Evolutionary conservation across 805 yeast species (phyloP).

Genomic region (Lipomyces yamadae): DNA sequence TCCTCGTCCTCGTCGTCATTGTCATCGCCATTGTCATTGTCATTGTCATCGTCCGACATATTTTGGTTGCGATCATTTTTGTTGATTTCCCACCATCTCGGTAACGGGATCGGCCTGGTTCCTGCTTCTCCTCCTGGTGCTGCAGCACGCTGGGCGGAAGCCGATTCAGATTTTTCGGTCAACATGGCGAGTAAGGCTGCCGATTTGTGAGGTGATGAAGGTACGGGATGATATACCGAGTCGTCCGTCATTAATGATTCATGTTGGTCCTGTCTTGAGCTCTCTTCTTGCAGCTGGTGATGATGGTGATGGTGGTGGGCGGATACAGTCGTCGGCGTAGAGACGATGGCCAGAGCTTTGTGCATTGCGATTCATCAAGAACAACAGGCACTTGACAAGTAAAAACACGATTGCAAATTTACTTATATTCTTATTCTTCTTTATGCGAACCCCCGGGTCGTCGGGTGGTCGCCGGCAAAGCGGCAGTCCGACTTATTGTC

Average conservation of each 20-base stretch:
- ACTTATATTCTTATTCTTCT: too few relatives aligned
- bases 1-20: background rate
- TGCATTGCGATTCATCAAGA: background rate
- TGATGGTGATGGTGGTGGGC: too few relatives aligned
- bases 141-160: too few relatives aligned
- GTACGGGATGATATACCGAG: background rate
- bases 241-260: background rate
- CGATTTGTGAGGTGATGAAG: conserved; percentile 5
- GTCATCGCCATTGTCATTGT: background rate
- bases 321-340: too few relatives aligned
- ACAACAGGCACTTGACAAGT: too few relatives aligned
- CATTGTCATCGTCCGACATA: too few relatives aligned
- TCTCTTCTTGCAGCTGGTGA: background rate
- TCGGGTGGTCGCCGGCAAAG: too few relatives aligned
- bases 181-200: conserved; percentile 2
- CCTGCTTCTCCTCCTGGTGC: too few relatives aligned
- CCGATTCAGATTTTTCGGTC: background rate
- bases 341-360: background rate
- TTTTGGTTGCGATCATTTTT: background rate
- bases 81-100: background rate
- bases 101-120: background rate
- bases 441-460: too few relatives aligned
- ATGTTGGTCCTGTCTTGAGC: too few relatives aligned
- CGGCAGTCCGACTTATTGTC: too few relatives aligned
- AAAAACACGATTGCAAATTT: too few relatives aligned